Percentiles rank a stretch among this genome's conserved stretches.
Evolutionary conservation across 2,329 filamentous ascomycete genomes (phyloP).

Genomic region (Colletotrichum sp.): DNA sequence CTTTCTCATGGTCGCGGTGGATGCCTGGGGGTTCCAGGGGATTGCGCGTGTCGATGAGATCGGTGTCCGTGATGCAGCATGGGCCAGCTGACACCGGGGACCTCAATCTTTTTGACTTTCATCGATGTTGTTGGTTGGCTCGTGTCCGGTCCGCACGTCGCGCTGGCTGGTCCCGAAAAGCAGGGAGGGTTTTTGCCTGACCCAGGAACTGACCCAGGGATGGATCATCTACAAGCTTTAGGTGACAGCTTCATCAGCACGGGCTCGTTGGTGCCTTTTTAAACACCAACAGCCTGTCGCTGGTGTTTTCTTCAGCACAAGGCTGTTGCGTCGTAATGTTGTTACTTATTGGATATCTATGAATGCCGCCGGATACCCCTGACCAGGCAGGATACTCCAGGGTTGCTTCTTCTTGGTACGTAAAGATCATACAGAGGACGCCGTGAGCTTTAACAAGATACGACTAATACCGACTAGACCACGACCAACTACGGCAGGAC

Average conservation of each 20-base stretch:
- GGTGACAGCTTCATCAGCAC: background rate
- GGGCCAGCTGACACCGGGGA: background rate
- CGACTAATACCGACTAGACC: background rate
- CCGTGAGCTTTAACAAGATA: accelerated
- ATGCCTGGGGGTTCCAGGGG: background rate
- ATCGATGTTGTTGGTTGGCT: background rate
- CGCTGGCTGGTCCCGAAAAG: background rate
- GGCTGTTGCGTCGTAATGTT: background rate
- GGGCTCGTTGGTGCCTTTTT: background rate
- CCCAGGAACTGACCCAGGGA: background rate
- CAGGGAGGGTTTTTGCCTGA: background rate
- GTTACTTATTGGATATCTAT: background rate
- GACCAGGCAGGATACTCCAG: accelerated
- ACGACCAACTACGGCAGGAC: accelerated
- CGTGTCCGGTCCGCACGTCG: background rate
- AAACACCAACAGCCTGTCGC: background rate
- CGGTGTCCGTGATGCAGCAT: background rate
- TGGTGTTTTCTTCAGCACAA: background rate
- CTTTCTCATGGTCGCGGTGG: background rate
- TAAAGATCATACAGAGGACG: accelerated
- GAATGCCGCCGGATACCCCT: no score
- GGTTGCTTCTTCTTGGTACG: background rate
- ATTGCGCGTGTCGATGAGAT: background rate
- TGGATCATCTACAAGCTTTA: background rate
- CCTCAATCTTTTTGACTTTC: background rate